Conservation (phyloP, 108 stramenopile genomes). For the Cyclotella choctawhatcheeana region DNA sequence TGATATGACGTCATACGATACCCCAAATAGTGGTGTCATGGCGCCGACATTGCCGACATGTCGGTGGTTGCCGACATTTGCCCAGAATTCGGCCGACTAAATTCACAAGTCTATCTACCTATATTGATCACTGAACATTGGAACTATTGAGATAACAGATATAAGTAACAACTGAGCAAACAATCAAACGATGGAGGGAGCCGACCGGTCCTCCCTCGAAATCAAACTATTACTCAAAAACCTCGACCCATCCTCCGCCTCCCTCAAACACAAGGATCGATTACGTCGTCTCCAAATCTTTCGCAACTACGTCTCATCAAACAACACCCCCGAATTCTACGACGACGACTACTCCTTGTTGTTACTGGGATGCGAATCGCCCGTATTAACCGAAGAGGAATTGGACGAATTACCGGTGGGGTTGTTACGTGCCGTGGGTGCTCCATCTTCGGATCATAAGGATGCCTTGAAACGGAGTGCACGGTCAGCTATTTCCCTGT, state of each 20-base stretch:
- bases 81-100: too few relatives aligned
- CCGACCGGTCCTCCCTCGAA: slow-evolving; percentile 70
- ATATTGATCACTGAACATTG: too few relatives aligned
- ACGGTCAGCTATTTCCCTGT: slow-evolving; percentile 74
- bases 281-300: slow-evolving; percentile 83
- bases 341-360: slow-evolving; percentile 85
- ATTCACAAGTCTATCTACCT: too few relatives aligned
- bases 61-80: too few relatives aligned
- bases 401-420: slow-evolving; percentile 59
- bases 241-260: slow-evolving; percentile 70
- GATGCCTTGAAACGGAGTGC: slow-evolving; percentile 77
- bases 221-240: slow-evolving; percentile 72
- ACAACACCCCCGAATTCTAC: slow-evolving; percentile 83
- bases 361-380: slow-evolving; percentile 72
- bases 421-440: slow-evolving; percentile 76
- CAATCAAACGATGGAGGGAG: slow-evolving; percentile 27
- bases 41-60: too few relatives aligned
- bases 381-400: slow-evolving; percentile 66
- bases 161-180: neutral
- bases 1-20: too few relatives aligned
- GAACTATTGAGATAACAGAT: neutral
- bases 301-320: slow-evolving; percentile 73
- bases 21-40: too few relatives aligned
- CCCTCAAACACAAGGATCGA: slow-evolving; percentile 83
- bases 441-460: slow-evolving; percentile 69